Evolutionary conservation across 2,329 filamentous ascomycete genomes (phyloP).

Genomic region (Penicillium sp.): DNA sequence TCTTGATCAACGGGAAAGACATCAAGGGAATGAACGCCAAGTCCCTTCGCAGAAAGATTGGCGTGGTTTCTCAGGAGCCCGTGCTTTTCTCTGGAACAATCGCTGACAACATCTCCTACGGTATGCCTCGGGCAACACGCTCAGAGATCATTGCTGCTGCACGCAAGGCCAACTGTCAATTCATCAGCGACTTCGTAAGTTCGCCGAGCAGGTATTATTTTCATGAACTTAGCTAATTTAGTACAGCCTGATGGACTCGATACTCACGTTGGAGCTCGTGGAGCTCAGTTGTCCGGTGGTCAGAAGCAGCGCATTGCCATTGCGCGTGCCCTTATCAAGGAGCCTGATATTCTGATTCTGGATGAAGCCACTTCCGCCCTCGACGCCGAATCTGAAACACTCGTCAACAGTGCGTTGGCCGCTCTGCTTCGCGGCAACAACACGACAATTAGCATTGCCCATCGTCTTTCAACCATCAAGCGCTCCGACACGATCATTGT

Average conservation of each 20-base stretch:
- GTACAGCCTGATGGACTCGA: constrained; percentile 81
- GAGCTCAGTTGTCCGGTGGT: constrained; percentile 89
- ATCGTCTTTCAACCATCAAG: constrained; percentile 94
- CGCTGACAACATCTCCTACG: constrained; percentile 85
- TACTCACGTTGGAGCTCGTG: constrained; percentile 86
- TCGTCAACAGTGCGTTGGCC: constrained; percentile 87
- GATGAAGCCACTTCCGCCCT: constrained; percentile 95
- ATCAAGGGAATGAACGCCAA: constrained; percentile 88
- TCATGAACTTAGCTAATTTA: constrained; percentile 14
- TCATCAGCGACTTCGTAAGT: constrained; percentile 86
- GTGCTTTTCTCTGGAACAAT: constrained; percentile 82
- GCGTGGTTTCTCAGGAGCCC: constrained; percentile 92
- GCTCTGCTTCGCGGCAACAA: constrained; percentile 80
- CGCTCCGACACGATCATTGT: constrained; percentile 93
- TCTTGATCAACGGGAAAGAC: constrained; percentile 81
- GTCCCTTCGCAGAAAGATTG: constrained; percentile 85
- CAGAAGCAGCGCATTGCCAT: constrained; percentile 99
- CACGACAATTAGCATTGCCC: constrained; percentile 96
- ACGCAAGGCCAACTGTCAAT: constrained; percentile 89
- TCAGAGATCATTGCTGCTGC: constrained; percentile 83
- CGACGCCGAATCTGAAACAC: constrained; percentile 93
- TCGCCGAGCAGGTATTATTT: not conserved
- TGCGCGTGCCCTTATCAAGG: constrained; percentile 87
- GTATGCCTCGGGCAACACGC: constrained; percentile 73
- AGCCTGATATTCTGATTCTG: constrained; percentile 93